phyloP scores from a whole-genome alignment of 2,329 filamentous ascomycete species.

The Penicillium verrucosum region DNA sequence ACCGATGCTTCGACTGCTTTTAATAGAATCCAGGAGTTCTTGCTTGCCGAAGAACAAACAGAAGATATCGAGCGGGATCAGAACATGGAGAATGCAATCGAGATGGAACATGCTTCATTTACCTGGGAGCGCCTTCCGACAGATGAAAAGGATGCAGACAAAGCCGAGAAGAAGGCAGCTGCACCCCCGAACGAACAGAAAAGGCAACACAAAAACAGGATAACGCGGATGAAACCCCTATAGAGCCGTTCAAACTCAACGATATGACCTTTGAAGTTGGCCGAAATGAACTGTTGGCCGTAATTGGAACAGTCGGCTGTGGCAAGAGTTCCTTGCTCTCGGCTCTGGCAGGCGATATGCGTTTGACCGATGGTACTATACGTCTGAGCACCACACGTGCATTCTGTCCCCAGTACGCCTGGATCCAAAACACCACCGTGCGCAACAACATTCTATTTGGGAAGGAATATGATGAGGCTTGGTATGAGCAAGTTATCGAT shows the following conservation, averaged over 20 bases:
- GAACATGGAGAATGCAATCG: slow-evolving; percentile 57
- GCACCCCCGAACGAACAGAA: slow-evolving; percentile 9
- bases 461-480: slow-evolving; percentile 67
- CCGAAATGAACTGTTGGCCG: slow-evolving; percentile 50
- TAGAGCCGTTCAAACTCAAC: slow-evolving; percentile 42
- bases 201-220: slow-evolving; percentile 9
- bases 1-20: slow-evolving; percentile 86
- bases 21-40: slow-evolving; percentile 80
- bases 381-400: slow-evolving; percentile 77
- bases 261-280: slow-evolving; percentile 37
- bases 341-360: slow-evolving; percentile 91
- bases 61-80: slow-evolving; percentile 64
- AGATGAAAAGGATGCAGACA: slow-evolving; percentile 13
- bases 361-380: slow-evolving; percentile 65
- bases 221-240: slow-evolving; percentile 14
- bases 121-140: slow-evolving; percentile 57
- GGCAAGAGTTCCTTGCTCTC: slow-evolving; percentile 89
- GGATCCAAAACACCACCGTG: slow-evolving; percentile 91
- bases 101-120: slow-evolving; percentile 66
- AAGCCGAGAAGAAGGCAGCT: slow-evolving; percentile 47
- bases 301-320: slow-evolving; percentile 67
- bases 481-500: slow-evolving; percentile 81
- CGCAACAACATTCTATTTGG: slow-evolving; percentile 90
- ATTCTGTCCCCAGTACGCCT: slow-evolving; percentile 94
- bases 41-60: slow-evolving; percentile 78